Evolutionary conservation across 208 protist genomes (phyloP).

Genomic region (Trichomonas gallinae): DNA sequence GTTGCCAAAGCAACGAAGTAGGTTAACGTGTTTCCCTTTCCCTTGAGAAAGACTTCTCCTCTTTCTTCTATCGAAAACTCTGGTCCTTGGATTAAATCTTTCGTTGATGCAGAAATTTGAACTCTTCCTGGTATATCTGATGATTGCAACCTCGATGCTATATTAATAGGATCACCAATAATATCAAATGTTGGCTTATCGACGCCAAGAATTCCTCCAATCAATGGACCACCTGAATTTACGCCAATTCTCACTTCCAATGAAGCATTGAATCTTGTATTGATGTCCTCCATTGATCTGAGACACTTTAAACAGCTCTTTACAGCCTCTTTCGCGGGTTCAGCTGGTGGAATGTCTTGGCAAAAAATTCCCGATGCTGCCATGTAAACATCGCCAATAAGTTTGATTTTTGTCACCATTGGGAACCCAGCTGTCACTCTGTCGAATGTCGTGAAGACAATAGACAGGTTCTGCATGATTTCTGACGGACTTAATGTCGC

Average conservation of each 20-base stretch:
- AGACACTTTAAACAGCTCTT: not conserved
- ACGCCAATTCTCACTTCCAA: not conserved
- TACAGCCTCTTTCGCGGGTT: not conserved
- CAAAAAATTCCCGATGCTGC: not conserved
- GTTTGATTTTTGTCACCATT: not conserved
- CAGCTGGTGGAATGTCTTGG: not conserved
- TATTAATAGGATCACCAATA: too few relatives aligned
- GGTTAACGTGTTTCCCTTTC: not conserved
- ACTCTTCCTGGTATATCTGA: not conserved
- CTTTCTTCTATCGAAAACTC: not conserved
- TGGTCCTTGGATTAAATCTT: not conserved
- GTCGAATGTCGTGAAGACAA: not conserved
- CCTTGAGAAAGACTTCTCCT: not conserved
- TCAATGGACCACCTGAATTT: too few relatives aligned
- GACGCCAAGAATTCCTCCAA: too few relatives aligned
- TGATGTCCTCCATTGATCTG: not conserved
- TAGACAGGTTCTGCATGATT: not conserved
- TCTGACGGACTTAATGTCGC: not conserved
- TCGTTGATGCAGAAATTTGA: not conserved
- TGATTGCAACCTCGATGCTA: not conserved
- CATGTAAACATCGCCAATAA: not conserved
- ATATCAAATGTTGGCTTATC: too few relatives aligned
- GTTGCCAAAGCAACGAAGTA: not conserved
- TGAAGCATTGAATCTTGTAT: not conserved
- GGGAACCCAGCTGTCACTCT: not conserved